phyloP scores from a whole-genome alignment of 2,329 filamentous ascomycete genomes.

The Metarhizium album region DNA sequence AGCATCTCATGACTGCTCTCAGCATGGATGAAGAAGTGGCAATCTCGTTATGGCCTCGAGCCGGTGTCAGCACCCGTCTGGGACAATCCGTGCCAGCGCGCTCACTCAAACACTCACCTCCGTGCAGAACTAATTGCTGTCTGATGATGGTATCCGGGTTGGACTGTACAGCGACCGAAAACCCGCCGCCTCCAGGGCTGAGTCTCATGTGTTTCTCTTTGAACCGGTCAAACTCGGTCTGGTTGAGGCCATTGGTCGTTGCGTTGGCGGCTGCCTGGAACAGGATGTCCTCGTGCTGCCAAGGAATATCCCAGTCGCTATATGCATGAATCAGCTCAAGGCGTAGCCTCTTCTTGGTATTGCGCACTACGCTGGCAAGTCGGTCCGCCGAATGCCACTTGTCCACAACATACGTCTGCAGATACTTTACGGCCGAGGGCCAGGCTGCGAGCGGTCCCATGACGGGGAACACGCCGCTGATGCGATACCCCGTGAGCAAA shows the following conservation, averaged over 20 bases:
- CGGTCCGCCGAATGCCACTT: conserved; percentile 66
- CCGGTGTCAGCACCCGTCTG: not conserved
- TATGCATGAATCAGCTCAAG: conserved; percentile 69
- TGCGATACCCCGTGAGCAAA: conserved; percentile 66
- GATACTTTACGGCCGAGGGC: conserved; percentile 49
- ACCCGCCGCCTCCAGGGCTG: conserved; percentile 32
- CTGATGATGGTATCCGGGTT: conserved; percentile 37
- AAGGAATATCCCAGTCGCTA: conserved; percentile 76
- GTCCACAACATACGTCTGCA: conserved; percentile 60
- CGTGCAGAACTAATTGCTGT: conserved; percentile 43
- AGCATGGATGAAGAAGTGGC: conserved; percentile 54
- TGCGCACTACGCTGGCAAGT: conserved; percentile 44
- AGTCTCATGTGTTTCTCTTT: conserved; percentile 35
- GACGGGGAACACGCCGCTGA: conserved; percentile 68
- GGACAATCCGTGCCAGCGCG: not conserved
- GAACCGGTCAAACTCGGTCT: conserved; percentile 28
- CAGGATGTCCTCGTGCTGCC: conserved; percentile 53
- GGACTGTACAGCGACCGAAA: conserved; percentile 34
- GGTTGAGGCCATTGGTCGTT: conserved; percentile 26
- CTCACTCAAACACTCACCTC: conserved; percentile 31
- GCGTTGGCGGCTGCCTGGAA: conserved; percentile 50
- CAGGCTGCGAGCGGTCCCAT: conserved; percentile 63
- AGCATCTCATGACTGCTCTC: conserved; percentile 55
- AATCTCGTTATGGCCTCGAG: conserved; percentile 58
- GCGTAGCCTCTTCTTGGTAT: conserved; percentile 44